Base-by-base conservation (phyloP, 257 asterid genomes). In the Echites panduratus region DNA sequence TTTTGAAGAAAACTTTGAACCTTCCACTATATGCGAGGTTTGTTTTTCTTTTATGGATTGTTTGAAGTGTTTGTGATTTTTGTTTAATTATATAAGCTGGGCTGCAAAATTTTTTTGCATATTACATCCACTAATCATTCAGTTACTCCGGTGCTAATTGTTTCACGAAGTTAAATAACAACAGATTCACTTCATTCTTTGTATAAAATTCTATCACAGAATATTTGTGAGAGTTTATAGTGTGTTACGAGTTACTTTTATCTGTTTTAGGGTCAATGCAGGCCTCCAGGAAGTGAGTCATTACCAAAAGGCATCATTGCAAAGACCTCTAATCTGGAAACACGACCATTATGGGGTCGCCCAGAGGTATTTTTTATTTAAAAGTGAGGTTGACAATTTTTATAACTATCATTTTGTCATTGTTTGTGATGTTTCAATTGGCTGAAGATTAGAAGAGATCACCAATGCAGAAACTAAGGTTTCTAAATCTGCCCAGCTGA, bases 301-400 rank as follows among this genome's bases (percentile, higher is more conserved):
- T 79, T 92, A 70, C 98, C 98, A 27, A 63, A 77, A 80, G 93
- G 98, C 45, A 85, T 92, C 70, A 81, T 92, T 54, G 84, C 86
- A 16, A 76, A 72, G 75, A 87, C 90, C 43, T 82, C 98, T 44
- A 87, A 92, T 85, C 79, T 92, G 80, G 97, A 90, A 75, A 84
- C 73, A 73, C 85, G 96, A 11, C 96, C 98, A 0, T 75, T 90
- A 54, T 92, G 98, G 96, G 98, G 98, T 64, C 79, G 40, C 41
- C 92, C 95, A n/a, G 72, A 88, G 98, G 98, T 92, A 81, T 14
- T 69, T 63, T 19, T 24, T 71, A 7, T 45, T 32, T 13, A 50
- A 13, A 26, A 41, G 29, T 38, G 38, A 26, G 19, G 75, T 54
- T 20, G 32, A n/a, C 17, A 56, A 10, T 53, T 41, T 53, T 9